Base-by-base conservation (phyloP, 306 rosid species). In the Casuarina equisetifolia region DNA sequence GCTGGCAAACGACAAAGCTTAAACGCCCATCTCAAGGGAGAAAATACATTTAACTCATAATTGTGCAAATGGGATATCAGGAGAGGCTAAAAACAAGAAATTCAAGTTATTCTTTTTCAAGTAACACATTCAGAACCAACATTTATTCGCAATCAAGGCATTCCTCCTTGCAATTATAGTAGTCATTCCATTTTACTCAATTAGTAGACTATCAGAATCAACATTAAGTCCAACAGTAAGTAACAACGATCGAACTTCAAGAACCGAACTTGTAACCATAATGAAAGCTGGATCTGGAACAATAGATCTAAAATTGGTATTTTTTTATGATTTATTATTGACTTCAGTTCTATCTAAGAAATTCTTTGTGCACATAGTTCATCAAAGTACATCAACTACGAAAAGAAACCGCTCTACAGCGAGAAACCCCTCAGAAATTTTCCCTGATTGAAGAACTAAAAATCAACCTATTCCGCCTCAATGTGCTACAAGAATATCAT, bases 401-500 rank as follows among this genome's bases (percentile, higher is more conserved):
- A 55, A 84, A 69, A 50, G 57, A 62, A 80, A 43, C 78, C 59
- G 59, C 81, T 86, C 88, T 82, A 88, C 85, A 78, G 49, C 39
- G 70, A 15, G 72, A 61, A 78, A 78, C 11, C 39, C 40, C 43
- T 7, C 42, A 6, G 35, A 15, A 46, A 9, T 11, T 2, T 72
- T 25, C 74, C 61, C 64, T 70, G 39, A 38, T 5, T 39, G 49
- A 57, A 19, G 35, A 57, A 40, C 69, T 51, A 35, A 36, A 38
- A 62, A 36, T 62, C 39, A 15, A 25, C 36, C 49, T 67, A 53
- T 15, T 53, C 9, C 16, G 44, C 13, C 9, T 90, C 81, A 92
- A 72, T 90, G 91, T 19, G 96, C 92, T 25, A 84, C 82, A 50
- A 89, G 67, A 53, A 86, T 72, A 51, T 92, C 96, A 9, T 69